Percentiles rank a stretch among this genome's conserved stretches.
Conservation (phyloP, 2,329 filamentous ascomycete genomes). For the Fusarium sp. region DNA sequence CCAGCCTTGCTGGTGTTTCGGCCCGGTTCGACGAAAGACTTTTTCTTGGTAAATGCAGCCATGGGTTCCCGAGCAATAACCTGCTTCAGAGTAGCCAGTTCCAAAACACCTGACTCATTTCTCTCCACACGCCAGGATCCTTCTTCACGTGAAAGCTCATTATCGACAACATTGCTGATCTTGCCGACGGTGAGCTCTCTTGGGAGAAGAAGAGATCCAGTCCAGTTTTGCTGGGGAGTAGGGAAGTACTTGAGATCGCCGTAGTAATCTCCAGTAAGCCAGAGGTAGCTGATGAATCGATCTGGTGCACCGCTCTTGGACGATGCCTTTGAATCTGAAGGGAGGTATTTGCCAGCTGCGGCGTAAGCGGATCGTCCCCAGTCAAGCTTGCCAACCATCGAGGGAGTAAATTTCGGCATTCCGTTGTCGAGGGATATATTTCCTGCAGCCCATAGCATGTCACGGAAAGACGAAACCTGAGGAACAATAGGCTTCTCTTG, state of each 20-base stretch:
- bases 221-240: constrained; percentile 57
- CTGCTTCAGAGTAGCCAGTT: constrained; percentile 54
- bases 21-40: constrained; percentile 40
- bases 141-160: constrained; percentile 52
- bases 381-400: constrained; percentile 56
- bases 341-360: constrained; percentile 56
- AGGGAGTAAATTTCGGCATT: constrained; percentile 52
- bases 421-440: constrained; percentile 47
- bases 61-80: constrained; percentile 53
- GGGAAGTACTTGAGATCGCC: constrained; percentile 52
- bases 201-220: constrained; percentile 56
- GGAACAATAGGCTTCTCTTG: constrained; percentile 53
- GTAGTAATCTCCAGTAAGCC: constrained; percentile 58
- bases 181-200: constrained; percentile 56
- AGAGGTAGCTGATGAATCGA: constrained; percentile 56
- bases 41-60: constrained; percentile 47
- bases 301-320: constrained; percentile 54
- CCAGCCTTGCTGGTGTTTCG: constrained; percentile 37
- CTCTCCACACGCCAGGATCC: constrained; percentile 54
- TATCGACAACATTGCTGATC: constrained; percentile 55
- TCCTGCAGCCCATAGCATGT: constrained; percentile 57
- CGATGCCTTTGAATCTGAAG: constrained; percentile 53
- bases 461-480: constrained; percentile 53
- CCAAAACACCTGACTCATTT: constrained; percentile 49
- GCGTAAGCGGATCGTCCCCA: constrained; percentile 57